phyloP scores from a whole-genome alignment of 805 yeast genomes.

The Brettanomyces bruxellensis region DNA sequence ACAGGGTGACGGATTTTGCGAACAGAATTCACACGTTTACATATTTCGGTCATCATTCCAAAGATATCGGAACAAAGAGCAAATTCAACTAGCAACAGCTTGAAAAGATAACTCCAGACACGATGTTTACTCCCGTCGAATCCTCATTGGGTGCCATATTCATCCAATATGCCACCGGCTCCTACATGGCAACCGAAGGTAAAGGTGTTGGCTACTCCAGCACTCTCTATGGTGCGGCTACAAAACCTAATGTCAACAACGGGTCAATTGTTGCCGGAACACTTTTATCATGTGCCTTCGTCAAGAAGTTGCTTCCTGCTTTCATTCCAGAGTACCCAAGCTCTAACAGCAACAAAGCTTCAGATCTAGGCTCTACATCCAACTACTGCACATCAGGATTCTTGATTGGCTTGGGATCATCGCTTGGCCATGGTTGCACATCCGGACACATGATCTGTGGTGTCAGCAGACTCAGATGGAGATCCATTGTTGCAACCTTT shows the following conservation, averaged over 20 bases:
- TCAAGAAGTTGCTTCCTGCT: conserved; percentile 17
- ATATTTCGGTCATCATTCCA: no score
- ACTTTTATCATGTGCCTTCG: conserved; percentile 19
- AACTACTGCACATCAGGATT: conserved; percentile 26
- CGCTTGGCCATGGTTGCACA: conserved; percentile 41
- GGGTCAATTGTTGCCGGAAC: conserved; percentile 30
- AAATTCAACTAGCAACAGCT: no score
- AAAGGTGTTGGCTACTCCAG: conserved; percentile 40
- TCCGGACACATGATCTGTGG: conserved; percentile 49
- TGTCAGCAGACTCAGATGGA: conserved; percentile 32
- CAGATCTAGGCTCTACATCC: neutral
- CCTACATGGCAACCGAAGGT: conserved; percentile 31
- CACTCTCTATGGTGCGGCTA: conserved; percentile 23
- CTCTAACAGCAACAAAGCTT: conserved; percentile 4
- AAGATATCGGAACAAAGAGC: no score
- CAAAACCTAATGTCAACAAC: conserved; percentile 18
- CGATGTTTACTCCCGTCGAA: conserved; percentile 37
- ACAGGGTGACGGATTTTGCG: no score
- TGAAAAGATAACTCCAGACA: neutral
- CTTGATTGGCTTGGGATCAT: conserved; percentile 39
- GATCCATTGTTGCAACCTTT: conserved; percentile 37
- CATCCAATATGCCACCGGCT: conserved; percentile 37
- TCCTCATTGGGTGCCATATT: conserved; percentile 37
- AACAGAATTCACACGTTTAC: no score
- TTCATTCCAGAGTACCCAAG: conserved; percentile 10